phyloP scores from a whole-genome alignment of 768 basidiomycete genomes.

The Pisolithus albus region DNA sequence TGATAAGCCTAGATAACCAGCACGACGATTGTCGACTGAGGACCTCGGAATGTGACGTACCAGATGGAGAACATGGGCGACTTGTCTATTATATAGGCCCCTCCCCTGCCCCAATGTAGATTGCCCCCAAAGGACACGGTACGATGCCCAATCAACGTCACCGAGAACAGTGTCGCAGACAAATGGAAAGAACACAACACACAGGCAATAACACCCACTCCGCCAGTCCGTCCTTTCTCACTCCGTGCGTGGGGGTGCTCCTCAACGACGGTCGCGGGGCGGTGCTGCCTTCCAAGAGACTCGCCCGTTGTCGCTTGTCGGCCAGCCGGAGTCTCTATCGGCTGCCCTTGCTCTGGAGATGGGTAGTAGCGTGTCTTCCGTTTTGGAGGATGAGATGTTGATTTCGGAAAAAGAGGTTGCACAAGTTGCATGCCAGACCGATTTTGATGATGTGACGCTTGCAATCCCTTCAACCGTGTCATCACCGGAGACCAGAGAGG shows the following conservation, averaged over 20 bases:
- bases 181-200: too few relatives aligned
- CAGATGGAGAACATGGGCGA: too few relatives aligned
- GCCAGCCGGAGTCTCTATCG: conserved; percentile 64
- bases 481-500: conserved; percentile 27
- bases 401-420: conserved; percentile 37
- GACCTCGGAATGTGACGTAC: too few relatives aligned
- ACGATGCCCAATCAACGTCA: conserved; percentile 17
- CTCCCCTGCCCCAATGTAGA: too few relatives aligned
- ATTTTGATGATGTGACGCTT: conserved; percentile 30
- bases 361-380: conserved; percentile 39
- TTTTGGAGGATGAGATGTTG: conserved; percentile 34
- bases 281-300: conserved; percentile 66
- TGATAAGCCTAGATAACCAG: conserved; percentile 54
- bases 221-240: conserved; percentile 51
- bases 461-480: conserved; percentile 23
- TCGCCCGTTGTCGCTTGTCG: conserved; percentile 64
- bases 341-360: conserved; percentile 68
- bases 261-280: conserved; percentile 51
- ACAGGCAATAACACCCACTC: conserved; percentile 32
- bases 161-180: conserved; percentile 38
- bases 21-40: too few relatives aligned
- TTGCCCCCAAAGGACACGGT: too few relatives aligned
- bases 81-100: too few relatives aligned
- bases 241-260: conserved; percentile 41
- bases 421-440: conserved; percentile 65